Percentiles rank a stretch among this genome's conserved stretches.
phyloP scores from a whole-genome alignment of 2,329 filamentous ascomycete genomes.

The Parastagonospora avenae region DNA sequence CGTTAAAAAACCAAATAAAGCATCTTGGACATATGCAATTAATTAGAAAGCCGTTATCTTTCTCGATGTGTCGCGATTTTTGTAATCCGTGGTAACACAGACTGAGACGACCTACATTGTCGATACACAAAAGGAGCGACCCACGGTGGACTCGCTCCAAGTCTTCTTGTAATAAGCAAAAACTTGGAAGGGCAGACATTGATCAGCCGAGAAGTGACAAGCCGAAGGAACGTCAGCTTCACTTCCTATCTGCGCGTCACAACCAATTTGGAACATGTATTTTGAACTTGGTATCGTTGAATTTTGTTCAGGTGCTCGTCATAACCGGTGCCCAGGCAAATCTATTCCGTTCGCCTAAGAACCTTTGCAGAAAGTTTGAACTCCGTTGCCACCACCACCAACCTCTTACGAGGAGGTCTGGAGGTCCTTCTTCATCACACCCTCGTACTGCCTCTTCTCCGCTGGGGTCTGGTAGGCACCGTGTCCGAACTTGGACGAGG shows the following conservation, averaged over 20 bases:
- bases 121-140: no score
- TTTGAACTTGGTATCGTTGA: constrained; percentile 42
- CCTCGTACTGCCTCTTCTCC: constrained; percentile 97
- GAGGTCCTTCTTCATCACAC: constrained; percentile 99
- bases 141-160: no score
- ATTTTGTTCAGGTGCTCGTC: constrained; percentile 42
- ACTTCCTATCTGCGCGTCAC: neutral
- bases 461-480: constrained; percentile 98
- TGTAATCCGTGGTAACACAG: no score
- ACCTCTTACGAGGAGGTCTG: constrained; percentile 58
- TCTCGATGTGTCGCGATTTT: no score
- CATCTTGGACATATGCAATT: no score
- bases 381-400: constrained; percentile 29
- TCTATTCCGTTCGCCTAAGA: constrained; percentile 46
- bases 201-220: no score
- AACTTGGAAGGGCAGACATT: no score
- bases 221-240: no score
- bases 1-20: no score
- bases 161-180: no score
- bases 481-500: constrained; percentile 99
- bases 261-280: neutral
- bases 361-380: constrained; percentile 43
- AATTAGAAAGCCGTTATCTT: no score
- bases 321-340: constrained; percentile 39
- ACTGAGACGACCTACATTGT: no score